Conservation (phyloP, 495 filamentous ascomycete genomes). For the Xylona heveae region DNA sequence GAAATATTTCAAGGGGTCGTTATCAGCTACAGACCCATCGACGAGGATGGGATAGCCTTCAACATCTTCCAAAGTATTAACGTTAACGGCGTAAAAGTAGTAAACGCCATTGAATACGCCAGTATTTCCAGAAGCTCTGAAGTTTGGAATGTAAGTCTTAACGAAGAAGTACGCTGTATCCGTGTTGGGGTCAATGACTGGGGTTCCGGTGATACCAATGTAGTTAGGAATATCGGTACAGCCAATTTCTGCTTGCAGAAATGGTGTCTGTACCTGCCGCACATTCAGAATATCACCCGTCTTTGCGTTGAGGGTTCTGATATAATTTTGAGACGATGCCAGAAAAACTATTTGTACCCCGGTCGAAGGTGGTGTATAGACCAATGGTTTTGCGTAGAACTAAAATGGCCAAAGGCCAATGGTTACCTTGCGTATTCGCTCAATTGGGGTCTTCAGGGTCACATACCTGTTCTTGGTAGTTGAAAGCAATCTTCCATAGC, state of each 20-base stretch:
- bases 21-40: slow-evolving; percentile 13
- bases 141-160: slow-evolving; percentile 16
- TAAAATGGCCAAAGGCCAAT: too few relatives aligned
- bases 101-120: slow-evolving; percentile 11
- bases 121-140: slow-evolving; percentile 5
- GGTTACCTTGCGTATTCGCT: neutral
- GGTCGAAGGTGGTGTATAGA: slow-evolving; percentile 17
- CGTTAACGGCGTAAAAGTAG: slow-evolving; percentile 18
- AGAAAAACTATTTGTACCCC: slow-evolving; percentile 18
- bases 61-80: slow-evolving; percentile 14
- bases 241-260: slow-evolving; percentile 16
- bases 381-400: slow-evolving; percentile 22
- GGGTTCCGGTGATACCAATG: slow-evolving; percentile 10
- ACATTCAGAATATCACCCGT: slow-evolving; percentile 14
- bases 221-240: slow-evolving; percentile 19
- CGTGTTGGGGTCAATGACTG: slow-evolving; percentile 8
- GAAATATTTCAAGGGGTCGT: slow-evolving; percentile 16
- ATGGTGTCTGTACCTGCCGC: slow-evolving; percentile 15
- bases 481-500: slow-evolving; percentile 13
- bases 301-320: slow-evolving; percentile 17
- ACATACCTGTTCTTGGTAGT: slow-evolving; percentile 10
- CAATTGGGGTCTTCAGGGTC: slow-evolving; percentile 1
- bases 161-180: slow-evolving; percentile 15
- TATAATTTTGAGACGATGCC: slow-evolving; percentile 18
- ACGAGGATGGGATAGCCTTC: slow-evolving; percentile 13